Percentiles rank a stretch among this genome's conserved stretches.
phyloP scores from a whole-genome alignment of 2,329 filamentous ascomycete genomes.

The Elsinoe batatas region DNA sequence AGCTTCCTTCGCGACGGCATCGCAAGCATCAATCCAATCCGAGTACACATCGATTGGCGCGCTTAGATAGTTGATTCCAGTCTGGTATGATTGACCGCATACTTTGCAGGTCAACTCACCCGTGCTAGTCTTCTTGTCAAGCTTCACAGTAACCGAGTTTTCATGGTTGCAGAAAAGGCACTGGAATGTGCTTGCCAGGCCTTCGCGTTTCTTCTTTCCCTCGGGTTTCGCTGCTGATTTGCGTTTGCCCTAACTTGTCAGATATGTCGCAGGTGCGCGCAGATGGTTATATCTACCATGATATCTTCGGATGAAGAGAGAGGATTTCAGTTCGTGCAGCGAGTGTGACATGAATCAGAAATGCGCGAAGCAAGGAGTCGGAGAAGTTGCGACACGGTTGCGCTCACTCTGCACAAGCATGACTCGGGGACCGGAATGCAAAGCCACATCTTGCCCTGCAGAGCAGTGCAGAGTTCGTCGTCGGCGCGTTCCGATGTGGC shows the following conservation, averaged over 20 bases:
- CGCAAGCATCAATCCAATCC: slow-evolving; percentile 96
- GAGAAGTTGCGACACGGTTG: neutral
- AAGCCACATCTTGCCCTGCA: neutral
- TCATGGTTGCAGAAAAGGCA: slow-evolving; percentile 99
- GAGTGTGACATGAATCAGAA: neutral
- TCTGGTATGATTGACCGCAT: slow-evolving; percentile 89
- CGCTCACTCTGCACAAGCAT: neutral
- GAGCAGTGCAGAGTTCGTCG: neutral
- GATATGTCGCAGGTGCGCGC: neutral
- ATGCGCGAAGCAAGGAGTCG: neutral
- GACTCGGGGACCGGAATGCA: neutral
- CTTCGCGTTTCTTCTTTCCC: slow-evolving; percentile 67
- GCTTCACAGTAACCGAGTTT: slow-evolving; percentile 77
- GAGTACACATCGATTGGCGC: slow-evolving; percentile 91
- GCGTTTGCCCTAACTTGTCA: slow-evolving; percentile 64
- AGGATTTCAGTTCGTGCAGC: neutral
- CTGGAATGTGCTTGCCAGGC: slow-evolving; percentile 74
- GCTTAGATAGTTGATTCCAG: slow-evolving; percentile 84
- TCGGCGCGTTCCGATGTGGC: slow-evolving; percentile 11
- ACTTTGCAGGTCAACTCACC: slow-evolving; percentile 83
- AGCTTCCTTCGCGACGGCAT: slow-evolving; percentile 55
- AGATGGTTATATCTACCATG: neutral
- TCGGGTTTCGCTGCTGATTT: slow-evolving; percentile 73
- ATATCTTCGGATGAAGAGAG: neutral
- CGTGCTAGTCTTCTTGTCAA: slow-evolving; percentile 86